Conservation (phyloP, 2,329 filamentous ascomycete genomes). For the Magnaporthiopsis poae region DNA sequence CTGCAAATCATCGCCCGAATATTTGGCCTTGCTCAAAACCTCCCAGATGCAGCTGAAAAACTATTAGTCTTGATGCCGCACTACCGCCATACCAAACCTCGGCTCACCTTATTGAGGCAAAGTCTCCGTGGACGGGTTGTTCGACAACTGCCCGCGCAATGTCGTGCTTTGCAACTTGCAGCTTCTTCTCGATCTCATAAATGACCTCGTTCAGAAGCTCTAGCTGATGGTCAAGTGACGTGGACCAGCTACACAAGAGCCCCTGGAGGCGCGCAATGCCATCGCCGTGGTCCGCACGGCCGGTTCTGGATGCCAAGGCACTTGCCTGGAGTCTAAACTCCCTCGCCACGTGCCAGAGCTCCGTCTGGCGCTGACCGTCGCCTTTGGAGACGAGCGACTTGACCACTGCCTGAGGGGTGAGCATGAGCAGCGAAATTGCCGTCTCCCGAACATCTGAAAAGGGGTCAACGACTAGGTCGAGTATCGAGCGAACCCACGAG, state of each 20-base stretch:
- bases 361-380: neutral
- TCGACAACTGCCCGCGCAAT: conserved; percentile 57
- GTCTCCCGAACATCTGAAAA: conserved; percentile 79
- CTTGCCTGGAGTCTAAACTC: conserved; percentile 45
- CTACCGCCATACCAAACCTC: neutral
- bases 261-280: conserved; percentile 72
- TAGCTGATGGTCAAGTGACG: conserved; percentile 30
- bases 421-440: conserved; percentile 40
- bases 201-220: conserved; percentile 49
- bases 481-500: conserved; percentile 51
- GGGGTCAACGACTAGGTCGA: conserved; percentile 76
- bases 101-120: conserved; percentile 53
- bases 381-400: conserved; percentile 13
- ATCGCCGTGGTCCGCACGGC: conserved; percentile 84
- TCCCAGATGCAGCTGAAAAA: conserved; percentile 42
- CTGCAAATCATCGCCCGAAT: conserved; percentile 26
- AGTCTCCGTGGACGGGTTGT: conserved; percentile 59
- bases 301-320: conserved; percentile 55
- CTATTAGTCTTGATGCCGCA: neutral
- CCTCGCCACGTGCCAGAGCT: conserved; percentile 26
- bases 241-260: conserved; percentile 53
- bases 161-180: conserved; percentile 52
- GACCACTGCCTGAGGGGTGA: conserved; percentile 33
- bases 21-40: conserved; percentile 33
- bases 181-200: conserved; percentile 52